Percentiles rank a stretch among this genome's conserved stretches.
Evolutionary conservation across 495 filamentous ascomycete species (phyloP).

Genomic region (Penicillium salamii): DNA sequence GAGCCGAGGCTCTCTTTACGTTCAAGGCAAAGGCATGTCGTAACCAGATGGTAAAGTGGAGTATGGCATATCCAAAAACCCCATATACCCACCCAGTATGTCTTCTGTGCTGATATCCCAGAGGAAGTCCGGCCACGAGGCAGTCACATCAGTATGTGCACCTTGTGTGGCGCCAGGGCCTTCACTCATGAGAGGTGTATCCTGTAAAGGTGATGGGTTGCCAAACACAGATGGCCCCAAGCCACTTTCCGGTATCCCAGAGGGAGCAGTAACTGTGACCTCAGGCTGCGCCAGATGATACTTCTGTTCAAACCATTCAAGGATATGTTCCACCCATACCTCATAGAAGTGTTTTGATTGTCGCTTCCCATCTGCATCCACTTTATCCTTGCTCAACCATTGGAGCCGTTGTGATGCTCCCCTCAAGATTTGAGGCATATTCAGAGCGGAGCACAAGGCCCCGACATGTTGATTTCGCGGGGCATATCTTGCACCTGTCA

Average conservation of each 20-base stretch:
- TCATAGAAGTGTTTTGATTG: constrained; percentile 4
- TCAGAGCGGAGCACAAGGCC: constrained; percentile 6
- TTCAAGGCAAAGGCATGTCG: neutral
- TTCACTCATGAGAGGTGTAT: neutral
- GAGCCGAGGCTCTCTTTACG: neutral
- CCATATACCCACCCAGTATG: neutral
- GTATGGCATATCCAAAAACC: constrained; percentile 1
- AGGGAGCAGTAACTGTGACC: neutral
- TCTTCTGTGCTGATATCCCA: constrained; percentile 2
- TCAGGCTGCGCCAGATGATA: neutral
- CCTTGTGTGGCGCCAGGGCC: neutral
- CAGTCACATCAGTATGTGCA: neutral
- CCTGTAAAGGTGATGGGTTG: neutral
- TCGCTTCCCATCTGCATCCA: neutral
- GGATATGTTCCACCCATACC: neutral
- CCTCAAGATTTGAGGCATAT: neutral
- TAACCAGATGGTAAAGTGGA: neutral
- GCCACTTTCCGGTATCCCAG: neutral
- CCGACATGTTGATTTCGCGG: neutral
- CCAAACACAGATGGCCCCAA: neutral
- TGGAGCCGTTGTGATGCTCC: neutral
- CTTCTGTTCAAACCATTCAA: constrained; percentile 4
- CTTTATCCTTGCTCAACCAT: neutral
- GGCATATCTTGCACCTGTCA: neutral
- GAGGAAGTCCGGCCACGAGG: neutral